A percentile compares a stretch with the other conserved stretches of the same genome.
phyloP scores from a whole-genome alignment of 2,329 filamentous ascomycete genomes.

The Neospermospora avenae region DNA sequence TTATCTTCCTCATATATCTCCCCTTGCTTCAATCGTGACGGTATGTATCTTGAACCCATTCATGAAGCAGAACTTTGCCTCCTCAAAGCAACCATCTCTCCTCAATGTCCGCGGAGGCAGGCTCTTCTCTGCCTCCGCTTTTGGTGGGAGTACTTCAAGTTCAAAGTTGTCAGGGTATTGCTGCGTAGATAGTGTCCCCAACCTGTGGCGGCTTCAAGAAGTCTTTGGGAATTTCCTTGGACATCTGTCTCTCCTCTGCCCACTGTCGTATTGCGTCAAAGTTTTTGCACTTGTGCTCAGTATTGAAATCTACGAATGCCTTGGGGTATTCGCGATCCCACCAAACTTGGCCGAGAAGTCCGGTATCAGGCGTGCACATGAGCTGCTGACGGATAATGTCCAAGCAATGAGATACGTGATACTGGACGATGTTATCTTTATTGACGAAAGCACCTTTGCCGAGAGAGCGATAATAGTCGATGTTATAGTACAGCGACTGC shows the following conservation, averaged over 20 bases:
- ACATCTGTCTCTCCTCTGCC: slow-evolving; percentile 47
- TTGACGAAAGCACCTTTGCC: slow-evolving; percentile 48
- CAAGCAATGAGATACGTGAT: slow-evolving; percentile 52
- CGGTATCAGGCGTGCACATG: slow-evolving; percentile 52
- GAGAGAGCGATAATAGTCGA: slow-evolving; percentile 46
- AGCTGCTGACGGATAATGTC: slow-evolving; percentile 53
- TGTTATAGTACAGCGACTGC: slow-evolving; percentile 50
- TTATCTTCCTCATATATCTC: no score
- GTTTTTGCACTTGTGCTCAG: slow-evolving; percentile 50
- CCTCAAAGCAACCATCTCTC: neutral
- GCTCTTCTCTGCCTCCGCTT: neutral
- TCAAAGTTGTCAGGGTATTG: slow-evolving; percentile 24
- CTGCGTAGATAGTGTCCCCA: slow-evolving; percentile 24
- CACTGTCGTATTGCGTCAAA: slow-evolving; percentile 50
- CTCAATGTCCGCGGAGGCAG: neutral
- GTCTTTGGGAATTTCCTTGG: slow-evolving; percentile 26
- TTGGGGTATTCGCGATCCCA: slow-evolving; percentile 41
- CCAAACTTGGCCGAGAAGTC: slow-evolving; percentile 54
- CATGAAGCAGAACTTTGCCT: no score
- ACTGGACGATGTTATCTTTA: slow-evolving; percentile 44
- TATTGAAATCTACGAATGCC: slow-evolving; percentile 53
- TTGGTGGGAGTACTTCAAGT: no score
- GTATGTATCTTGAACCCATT: no score
- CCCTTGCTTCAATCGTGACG: no score
- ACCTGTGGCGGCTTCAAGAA: slow-evolving; percentile 28